Conservation (phyloP, 108 stramenopile species). For the Pseudonitzschia multiseries region DNA sequence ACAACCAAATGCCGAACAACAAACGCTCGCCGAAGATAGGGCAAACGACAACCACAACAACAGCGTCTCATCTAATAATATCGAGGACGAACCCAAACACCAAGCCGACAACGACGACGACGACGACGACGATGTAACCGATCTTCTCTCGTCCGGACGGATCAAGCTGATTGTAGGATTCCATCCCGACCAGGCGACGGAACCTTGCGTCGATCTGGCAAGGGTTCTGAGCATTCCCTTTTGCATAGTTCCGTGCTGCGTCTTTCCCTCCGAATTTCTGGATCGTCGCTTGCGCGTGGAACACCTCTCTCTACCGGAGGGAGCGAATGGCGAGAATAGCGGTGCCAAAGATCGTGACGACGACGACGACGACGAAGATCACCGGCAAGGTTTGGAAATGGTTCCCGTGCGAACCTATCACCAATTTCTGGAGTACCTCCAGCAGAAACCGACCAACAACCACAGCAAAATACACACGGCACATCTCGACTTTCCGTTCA, state of each 20-base stretch:
- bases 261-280: constrained; percentile 74
- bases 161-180: constrained; percentile 74
- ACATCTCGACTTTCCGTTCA: constrained; percentile 49
- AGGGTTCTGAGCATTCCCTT: constrained; percentile 56
- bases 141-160: neutral
- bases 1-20: too few species aligned
- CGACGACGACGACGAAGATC: neutral
- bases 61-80: neutral
- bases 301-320: neutral
- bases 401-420: constrained; percentile 45
- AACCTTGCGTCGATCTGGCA: constrained; percentile 68
- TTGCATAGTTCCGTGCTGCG: constrained; percentile 74
- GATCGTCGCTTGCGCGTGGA: constrained; percentile 41
- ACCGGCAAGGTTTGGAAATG: too few species aligned
- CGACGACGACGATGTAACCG: neutral
- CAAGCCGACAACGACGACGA: neutral
- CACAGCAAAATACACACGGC: constrained; percentile 20
- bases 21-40: neutral
- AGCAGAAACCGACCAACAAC: constrained; percentile 21
- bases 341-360: neutral
- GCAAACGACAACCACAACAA: neutral
- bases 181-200: constrained; percentile 90
- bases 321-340: neutral
- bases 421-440: constrained; percentile 58
- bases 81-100: neutral